These are phyloP conservation scores for Blastomyces parvus DNA, from an alignment of 2,329 filamentous ascomycete genomes.

Conservation along the genomic window DNA sequence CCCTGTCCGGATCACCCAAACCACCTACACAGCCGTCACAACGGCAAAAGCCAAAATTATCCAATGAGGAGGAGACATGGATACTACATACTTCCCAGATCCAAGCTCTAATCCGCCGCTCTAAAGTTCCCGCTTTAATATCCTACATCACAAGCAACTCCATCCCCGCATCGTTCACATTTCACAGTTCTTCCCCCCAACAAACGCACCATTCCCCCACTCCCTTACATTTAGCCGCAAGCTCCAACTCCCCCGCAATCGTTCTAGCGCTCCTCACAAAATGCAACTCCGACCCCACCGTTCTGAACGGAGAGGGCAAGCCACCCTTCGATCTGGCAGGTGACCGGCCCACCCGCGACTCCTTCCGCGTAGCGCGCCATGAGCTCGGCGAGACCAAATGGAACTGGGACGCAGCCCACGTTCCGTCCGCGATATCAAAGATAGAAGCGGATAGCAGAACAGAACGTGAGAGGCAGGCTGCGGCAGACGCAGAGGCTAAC, in stretches of 20 bases:
- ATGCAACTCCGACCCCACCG: slow-evolving; percentile 62
- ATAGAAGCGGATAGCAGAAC: slow-evolving; percentile 61
- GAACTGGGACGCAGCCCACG: slow-evolving; percentile 66
- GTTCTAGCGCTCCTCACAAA: slow-evolving; percentile 67
- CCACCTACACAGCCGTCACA: slow-evolving; percentile 25
- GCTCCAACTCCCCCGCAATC: slow-evolving; percentile 68
- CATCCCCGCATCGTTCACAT: slow-evolving; percentile 61
- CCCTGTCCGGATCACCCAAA: slow-evolving; percentile 29
- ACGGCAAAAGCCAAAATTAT: slow-evolving; percentile 49
- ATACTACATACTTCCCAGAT: slow-evolving; percentile 80
- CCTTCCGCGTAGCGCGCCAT: slow-evolving; percentile 77
- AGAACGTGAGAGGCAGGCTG: slow-evolving; percentile 60
- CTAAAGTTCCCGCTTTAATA: slow-evolving; percentile 77
- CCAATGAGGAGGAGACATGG: slow-evolving; percentile 74
- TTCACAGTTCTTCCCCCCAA: slow-evolving; percentile 57
- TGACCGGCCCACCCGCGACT: slow-evolving; percentile 75
- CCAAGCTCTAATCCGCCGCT: slow-evolving; percentile 76
- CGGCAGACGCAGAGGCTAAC: slow-evolving; percentile 57
- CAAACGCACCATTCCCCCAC: slow-evolving; percentile 73
- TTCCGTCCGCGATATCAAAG: slow-evolving; percentile 62
- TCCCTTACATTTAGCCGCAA: slow-evolving; percentile 74
- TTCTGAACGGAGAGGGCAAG: slow-evolving; percentile 65
- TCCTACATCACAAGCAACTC: slow-evolving; percentile 72
- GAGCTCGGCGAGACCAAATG: slow-evolving; percentile 69
- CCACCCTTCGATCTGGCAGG: slow-evolving; percentile 80